Evolutionary conservation across 371 early-diverging fungal species (phyloP).

Genomic region (Circinella umbellata): DNA sequence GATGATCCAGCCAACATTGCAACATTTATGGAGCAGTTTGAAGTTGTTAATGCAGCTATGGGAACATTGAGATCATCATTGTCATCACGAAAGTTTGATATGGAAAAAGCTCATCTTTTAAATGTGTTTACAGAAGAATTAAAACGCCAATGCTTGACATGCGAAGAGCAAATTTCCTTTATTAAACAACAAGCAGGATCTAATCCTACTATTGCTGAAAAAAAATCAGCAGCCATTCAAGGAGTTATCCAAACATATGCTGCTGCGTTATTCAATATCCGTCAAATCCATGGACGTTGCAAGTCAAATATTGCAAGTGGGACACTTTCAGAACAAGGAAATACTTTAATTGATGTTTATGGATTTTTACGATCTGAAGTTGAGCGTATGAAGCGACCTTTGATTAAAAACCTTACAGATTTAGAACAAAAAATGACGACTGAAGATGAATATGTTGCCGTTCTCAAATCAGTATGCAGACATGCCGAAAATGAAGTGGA

Average conservation of each 20-base stretch:
- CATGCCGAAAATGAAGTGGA: conserved; percentile 38
- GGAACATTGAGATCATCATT: conserved; percentile 19
- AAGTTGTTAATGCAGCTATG: conserved; percentile 11
- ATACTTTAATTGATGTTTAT: conserved; percentile 26
- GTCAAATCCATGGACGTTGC: conserved; percentile 34
- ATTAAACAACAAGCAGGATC: conserved; percentile 42
- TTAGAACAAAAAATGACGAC: conserved; percentile 24
- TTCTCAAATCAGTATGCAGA: conserved; percentile 31
- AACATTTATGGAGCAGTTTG: conserved; percentile 23
- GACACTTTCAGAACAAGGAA: conserved; percentile 29
- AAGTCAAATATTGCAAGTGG: conserved; percentile 35
- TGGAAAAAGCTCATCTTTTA: conserved; percentile 30
- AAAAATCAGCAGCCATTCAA: conserved; percentile 40
- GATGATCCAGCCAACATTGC: conserved; percentile 19
- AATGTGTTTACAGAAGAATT: conserved; percentile 26
- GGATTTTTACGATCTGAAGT: conserved; percentile 26
- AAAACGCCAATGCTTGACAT: conserved; percentile 25
- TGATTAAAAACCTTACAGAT: conserved; percentile 33
- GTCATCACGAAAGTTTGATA: conserved; percentile 27
- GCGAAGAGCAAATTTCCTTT: conserved; percentile 47
- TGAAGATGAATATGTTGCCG: conserved; percentile 40
- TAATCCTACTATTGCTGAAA: conserved; percentile 43
- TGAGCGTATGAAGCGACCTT: conserved; percentile 20
- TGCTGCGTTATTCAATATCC: conserved; percentile 33
- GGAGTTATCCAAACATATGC: conserved; percentile 38